Evolutionary conservation across 306 rosid species (phyloP).

Genomic region (Castanea crenata): DNA sequence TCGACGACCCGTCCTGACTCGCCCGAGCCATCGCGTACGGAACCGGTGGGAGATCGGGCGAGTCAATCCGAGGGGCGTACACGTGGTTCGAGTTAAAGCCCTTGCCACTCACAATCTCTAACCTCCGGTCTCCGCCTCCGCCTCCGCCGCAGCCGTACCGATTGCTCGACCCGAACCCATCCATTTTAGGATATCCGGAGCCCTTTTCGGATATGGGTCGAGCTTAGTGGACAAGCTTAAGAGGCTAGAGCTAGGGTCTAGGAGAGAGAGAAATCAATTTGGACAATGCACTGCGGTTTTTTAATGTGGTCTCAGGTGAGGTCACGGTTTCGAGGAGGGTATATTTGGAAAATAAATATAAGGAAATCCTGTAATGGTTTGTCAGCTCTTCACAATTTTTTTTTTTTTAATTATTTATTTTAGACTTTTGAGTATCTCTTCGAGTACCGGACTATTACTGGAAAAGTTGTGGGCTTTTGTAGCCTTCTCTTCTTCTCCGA

Average conservation of each 20-base stretch:
- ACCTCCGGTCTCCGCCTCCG: slow-evolving; percentile 24
- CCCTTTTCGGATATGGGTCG: not conserved
- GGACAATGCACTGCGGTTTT: not conserved
- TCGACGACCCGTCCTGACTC: slow-evolving; percentile 28
- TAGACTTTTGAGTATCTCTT: too few species aligned
- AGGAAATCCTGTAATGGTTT: too few species aligned
- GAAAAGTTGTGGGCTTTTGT: too few species aligned
- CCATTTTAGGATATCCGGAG: slow-evolving; percentile 30
- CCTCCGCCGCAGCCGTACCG: slow-evolving; percentile 14
- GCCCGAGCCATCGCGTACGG: slow-evolving; percentile 16
- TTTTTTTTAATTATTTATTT: not conserved
- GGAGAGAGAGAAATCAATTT: not conserved
- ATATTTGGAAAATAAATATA: not conserved
- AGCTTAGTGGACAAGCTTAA: too few species aligned
- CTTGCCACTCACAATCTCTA: slow-evolving; percentile 69
- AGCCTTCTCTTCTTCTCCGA: too few species aligned
- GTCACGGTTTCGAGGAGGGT: slow-evolving; percentile 35
- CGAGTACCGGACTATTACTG: too few species aligned
- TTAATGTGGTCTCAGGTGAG: not conserved
- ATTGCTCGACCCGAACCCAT: slow-evolving; percentile 36
- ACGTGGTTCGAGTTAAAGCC: slow-evolving; percentile 28
- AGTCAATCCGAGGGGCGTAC: not conserved
- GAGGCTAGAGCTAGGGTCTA: not conserved
- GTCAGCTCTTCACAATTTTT: too few species aligned
- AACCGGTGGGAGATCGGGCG: slow-evolving; percentile 23